phyloP scores from a whole-genome alignment of 306 rosid species.

The peach (Prunus persica) region DNA sequence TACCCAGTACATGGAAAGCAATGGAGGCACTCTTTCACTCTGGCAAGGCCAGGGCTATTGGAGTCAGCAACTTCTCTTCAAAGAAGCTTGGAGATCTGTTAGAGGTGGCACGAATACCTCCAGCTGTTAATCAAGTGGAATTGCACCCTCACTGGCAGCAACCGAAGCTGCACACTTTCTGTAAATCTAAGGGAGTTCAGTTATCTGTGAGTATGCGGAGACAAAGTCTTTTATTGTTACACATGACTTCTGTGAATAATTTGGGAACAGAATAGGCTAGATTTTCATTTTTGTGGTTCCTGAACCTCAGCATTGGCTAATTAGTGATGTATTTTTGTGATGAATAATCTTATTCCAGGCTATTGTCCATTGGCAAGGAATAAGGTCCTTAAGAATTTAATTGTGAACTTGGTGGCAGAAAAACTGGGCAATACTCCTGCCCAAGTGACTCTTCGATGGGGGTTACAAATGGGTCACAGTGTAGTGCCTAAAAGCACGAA shows the following conservation, averaged over 20 bases:
- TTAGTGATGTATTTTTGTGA: not conserved
- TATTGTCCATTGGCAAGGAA: conserved; percentile 61
- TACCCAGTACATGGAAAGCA: conserved; percentile 65
- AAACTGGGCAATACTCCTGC: conserved; percentile 68
- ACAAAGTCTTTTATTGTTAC: not conserved
- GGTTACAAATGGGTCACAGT: conserved; percentile 72
- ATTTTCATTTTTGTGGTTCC: not conserved
- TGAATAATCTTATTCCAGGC: conserved; percentile 28
- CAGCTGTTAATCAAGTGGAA: conserved; percentile 84
- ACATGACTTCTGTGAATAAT: not conserved
- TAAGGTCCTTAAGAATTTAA: conserved; percentile 36
- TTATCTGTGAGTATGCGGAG: conserved; percentile 47
- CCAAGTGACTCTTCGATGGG: conserved; percentile 80
- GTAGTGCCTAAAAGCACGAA: conserved; percentile 67
- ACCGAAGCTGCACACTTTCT: conserved; percentile 47
- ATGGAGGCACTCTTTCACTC: conserved; percentile 72
- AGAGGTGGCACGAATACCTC: conserved; percentile 50
- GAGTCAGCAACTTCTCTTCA: conserved; percentile 76
- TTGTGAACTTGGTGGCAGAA: conserved; percentile 39
- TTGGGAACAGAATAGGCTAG: not conserved
- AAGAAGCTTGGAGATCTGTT: conserved; percentile 66
- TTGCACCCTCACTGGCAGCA: conserved; percentile 77
- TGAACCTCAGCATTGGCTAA: not conserved
- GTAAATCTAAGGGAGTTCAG: conserved; percentile 64
- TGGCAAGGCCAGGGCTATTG: conserved; percentile 71